Evolutionary conservation across 2,329 filamentous ascomycete genomes (phyloP), one percentile per base, ranked within the genome.

Genomic region (Ceratocystis cacaofunesta): DNA sequence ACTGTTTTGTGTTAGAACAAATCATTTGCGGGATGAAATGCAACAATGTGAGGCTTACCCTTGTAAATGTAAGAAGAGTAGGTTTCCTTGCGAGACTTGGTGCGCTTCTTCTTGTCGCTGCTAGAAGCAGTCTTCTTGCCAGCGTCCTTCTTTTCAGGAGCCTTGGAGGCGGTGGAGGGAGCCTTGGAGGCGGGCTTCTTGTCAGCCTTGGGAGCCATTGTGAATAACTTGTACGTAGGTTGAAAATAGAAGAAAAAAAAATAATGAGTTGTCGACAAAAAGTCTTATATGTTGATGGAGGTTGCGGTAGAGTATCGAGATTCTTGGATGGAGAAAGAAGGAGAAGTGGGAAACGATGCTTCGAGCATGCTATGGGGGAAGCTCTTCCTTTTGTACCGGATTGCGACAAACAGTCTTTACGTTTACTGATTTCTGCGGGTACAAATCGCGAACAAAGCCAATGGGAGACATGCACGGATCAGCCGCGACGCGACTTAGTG

Each of bases 1-100:
- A 99, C 94, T 97, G 72, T 61, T 73, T 36, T 4, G 5, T 60
- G 61, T 62, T 65, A 69, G 65, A 66, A 65, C 44, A 69, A 66
- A 55, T 65, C 3, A 28, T 32, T 48, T 12, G 17, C 15, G 8
- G 19, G 36, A 62, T 19, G 3, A 57, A 46, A 62, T 60, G 28
- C 30, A 50, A 62, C 67, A 65, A 63, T 66, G 69, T 72, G 7
- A 41, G 22, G 22, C 85, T 78, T 76, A 96, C 92, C 94, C 85
- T 97, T 99, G 89, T 97, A 99, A 81, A 99, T 99, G 86, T 99
- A 99, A 66, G 90, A 95, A 72, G 89, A 95, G 84, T 99, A 99
- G n/a, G 94, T 99, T 85, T 99, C 94, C 89, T 97, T 97, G 81
- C 94, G 88, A 72, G 92, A 90, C 92, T 99, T 99, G 82, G 91